These are phyloP conservation scores for Backusella luteola DNA, from an alignment of 192 early-diverging fungal genomes.

Conservation along the genomic window DNA sequence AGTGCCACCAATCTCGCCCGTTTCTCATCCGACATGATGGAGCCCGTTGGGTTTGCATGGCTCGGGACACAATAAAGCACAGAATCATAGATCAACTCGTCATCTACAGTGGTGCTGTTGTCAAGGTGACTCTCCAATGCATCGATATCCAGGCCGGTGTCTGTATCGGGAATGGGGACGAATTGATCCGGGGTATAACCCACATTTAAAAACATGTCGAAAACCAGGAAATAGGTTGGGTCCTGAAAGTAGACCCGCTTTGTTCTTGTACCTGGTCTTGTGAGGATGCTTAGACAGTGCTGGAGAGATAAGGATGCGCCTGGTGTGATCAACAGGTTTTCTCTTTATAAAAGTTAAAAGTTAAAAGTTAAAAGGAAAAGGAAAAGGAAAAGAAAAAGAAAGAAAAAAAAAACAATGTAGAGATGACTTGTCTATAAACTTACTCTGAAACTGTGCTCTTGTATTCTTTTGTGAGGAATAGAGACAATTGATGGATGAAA, in stretches of 20 bases:
- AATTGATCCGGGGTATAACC: constrained; percentile 26
- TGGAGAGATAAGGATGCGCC: constrained; percentile 28
- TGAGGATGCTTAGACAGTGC: constrained; percentile 19
- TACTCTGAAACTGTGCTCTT: neutral
- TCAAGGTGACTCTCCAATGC: neutral
- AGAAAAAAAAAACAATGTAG: neutral
- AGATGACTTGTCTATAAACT: neutral
- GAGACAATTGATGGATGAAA: constrained; percentile 17
- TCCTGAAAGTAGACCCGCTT: constrained; percentile 27
- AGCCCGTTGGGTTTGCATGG: constrained; percentile 30
- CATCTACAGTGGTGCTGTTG: neutral
- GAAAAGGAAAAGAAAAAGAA: no score
- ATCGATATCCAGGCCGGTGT: constrained; percentile 20
- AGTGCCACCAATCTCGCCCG: constrained; percentile 21
- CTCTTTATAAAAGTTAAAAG: neutral
- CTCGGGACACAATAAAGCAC: constrained; percentile 38
- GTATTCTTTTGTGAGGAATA: constrained; percentile 29
- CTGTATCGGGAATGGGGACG: constrained; percentile 21
- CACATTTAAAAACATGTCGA: constrained; percentile 22
- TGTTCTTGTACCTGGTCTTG: constrained; percentile 18
- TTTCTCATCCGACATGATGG: constrained; percentile 16
- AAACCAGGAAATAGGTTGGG: constrained; percentile 32
- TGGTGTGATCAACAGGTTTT: constrained; percentile 17
- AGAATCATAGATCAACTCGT: neutral
- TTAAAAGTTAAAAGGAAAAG: no score